A percentile compares a stretch with the other conserved stretches of the same genome.
These are phyloP conservation scores for Trametes pubescens DNA, from an alignment of 1,284 basidiomycete species.

Conservation along the genomic window DNA sequence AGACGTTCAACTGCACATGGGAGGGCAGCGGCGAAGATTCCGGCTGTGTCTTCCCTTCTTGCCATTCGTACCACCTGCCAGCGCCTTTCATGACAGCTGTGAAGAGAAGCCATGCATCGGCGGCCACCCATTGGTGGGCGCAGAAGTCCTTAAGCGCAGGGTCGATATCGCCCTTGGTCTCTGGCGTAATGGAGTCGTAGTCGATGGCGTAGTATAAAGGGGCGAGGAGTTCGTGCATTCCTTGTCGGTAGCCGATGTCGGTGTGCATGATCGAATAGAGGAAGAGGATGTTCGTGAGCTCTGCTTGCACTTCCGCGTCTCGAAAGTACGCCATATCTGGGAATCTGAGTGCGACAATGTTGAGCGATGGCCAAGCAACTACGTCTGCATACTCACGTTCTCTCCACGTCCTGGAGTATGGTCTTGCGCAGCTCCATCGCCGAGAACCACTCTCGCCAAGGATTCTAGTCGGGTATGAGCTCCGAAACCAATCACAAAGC, in stretches of 20 bases:
- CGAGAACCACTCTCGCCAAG: slow-evolving; percentile 93
- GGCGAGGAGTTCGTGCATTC: slow-evolving; percentile 95
- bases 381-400: slow-evolving; percentile 68
- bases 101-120: slow-evolving; percentile 89
- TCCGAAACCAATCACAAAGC: background rate
- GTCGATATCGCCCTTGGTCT: slow-evolving; percentile 39
- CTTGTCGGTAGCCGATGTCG: slow-evolving; percentile 89
- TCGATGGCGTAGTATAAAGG: slow-evolving; percentile 85
- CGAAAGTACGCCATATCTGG: slow-evolving; percentile 93
- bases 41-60: slow-evolving; percentile 54
- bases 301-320: slow-evolving; percentile 73
- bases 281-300: slow-evolving; percentile 87
- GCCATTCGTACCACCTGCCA: slow-evolving; percentile 92
- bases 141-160: slow-evolving; percentile 64
- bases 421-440: slow-evolving; percentile 87
- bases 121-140: slow-evolving; percentile 73
- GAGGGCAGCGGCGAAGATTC: slow-evolving; percentile 50
- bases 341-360: slow-evolving; percentile 60
- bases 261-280: slow-evolving; percentile 81
- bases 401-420: slow-evolving; percentile 91
- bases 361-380: background rate
- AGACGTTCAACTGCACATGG: slow-evolving; percentile 54
- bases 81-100: slow-evolving; percentile 78
- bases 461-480: slow-evolving; percentile 62
- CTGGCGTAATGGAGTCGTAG: slow-evolving; percentile 74